Base-by-base conservation (phyloP, 2,329 filamentous ascomycete genomes). In the Trichothecium sympodiale region DNA sequence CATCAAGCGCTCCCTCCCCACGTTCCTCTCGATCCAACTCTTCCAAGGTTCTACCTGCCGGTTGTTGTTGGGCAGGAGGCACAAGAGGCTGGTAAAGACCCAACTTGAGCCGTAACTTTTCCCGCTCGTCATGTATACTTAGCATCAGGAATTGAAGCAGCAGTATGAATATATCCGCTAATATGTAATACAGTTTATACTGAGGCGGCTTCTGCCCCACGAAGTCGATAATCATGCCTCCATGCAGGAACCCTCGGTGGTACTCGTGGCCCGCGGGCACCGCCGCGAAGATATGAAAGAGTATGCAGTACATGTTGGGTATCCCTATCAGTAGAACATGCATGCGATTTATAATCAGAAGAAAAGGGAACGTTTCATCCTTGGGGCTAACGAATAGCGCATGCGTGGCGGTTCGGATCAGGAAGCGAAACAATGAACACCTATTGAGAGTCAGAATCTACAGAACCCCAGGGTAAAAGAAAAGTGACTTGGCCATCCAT, bases 211-310 rank as follows among this genome's bases (percentile, higher is more conserved):
- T 70, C 52, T 83, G 77, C 12, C 78, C 78, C 44, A 83, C 65
- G 44, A 83, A 77, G 48, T 83, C 78, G 45, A 81, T 69, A 17
- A 82, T 63, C 34, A 81, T 61, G 25, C 78, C 78, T 17, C 78
- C 78, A 42, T 82, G 77, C 17, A 80, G 64, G 48, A 81, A 82
- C 17, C 77, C 77, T 35, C 74, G 63, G 40, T 74, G 67, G 27
- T 71, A 65, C 46, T 81, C 77, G 40, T 67, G 65, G n/a, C 73
- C 75, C 16, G 59, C 55, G 0, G 74, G 69, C 1, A 75, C 56
- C 7, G 69, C 54, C n/a, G 63, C 60, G 26, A 78, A 59, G 4
- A 76, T 47, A 49, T 82, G 77, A 29, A 74, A 54, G 4, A 80
- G 55, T 36, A 79, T 66, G 56, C 77, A 81, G 34, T 80, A 48